These are phyloP conservation scores for Silene noctiflora DNA, from an alignment of 179 eudicot genomes.

Conservation along the genomic window DNA sequence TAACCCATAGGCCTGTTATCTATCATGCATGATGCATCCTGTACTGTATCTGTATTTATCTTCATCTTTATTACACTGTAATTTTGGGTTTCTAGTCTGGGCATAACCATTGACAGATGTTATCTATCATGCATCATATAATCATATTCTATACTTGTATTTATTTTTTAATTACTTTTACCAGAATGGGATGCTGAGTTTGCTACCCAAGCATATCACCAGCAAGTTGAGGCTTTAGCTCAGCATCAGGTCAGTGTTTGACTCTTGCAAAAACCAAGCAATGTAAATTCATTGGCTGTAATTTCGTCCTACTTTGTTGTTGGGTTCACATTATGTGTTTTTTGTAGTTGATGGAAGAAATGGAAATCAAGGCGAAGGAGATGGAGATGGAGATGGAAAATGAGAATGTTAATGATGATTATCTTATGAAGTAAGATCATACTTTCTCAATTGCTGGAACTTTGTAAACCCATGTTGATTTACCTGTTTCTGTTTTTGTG, in stretches of 20 bases:
- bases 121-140: not conserved
- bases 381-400: constrained; percentile 66
- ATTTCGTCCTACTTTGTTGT: constrained; percentile 10
- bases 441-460: not conserved
- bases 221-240: constrained; percentile 90
- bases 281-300: not conserved
- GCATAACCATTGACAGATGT: not conserved
- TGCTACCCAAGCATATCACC: constrained; percentile 93
- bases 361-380: constrained; percentile 79
- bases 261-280: constrained; percentile 2
- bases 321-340: constrained; percentile 11
- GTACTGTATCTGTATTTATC: not conserved
- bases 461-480: not conserved
- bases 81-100: not conserved
- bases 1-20: not conserved
- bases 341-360: constrained; percentile 80
- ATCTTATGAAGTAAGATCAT: constrained; percentile 46
- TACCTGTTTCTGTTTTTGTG: not conserved
- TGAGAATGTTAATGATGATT: constrained; percentile 43
- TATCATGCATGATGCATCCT: not conserved
- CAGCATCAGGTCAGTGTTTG: constrained; percentile 70
- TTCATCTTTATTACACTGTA: not conserved
- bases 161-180: constrained; percentile 9
- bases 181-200: constrained; percentile 96
- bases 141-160: not conserved